Evolutionary conservation across 495 filamentous ascomycete genomes (phyloP).

Genomic region (Cercophora sp.): DNA sequence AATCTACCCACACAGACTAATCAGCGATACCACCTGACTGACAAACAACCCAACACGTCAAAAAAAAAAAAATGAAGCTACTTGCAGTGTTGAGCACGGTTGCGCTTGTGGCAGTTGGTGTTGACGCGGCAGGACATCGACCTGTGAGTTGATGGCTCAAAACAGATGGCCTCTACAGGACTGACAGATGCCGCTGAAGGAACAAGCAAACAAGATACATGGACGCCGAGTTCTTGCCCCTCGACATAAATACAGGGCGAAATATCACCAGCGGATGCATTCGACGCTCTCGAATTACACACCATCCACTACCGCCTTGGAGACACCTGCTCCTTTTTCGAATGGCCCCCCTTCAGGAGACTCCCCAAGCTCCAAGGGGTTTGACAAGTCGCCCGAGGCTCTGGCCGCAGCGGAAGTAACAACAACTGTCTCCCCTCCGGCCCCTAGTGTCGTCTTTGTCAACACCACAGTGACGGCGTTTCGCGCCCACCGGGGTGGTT

Average conservation of each 20-base stretch:
- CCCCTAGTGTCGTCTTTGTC: background rate
- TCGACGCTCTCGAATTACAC: background rate
- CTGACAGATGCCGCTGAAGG: too few species aligned
- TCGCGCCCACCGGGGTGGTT: background rate
- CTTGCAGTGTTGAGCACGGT: conserved; percentile 13
- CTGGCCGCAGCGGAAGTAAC: background rate
- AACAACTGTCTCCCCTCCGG: background rate
- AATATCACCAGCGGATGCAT: conserved; percentile 8
- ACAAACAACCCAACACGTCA: background rate
- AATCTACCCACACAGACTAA: background rate
- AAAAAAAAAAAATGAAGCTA: conserved; percentile 14
- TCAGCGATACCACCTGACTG: background rate
- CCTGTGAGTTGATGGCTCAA: too few species aligned
- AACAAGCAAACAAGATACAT: too few species aligned
- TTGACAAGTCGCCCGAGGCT: too few species aligned
- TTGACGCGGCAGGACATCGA: too few species aligned
- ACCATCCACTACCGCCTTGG: too few species aligned
- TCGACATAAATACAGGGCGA: conserved; percentile 2
- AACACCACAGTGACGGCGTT: background rate
- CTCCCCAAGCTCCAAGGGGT: background rate
- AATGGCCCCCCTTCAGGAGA: background rate
- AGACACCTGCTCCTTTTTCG: too few species aligned
- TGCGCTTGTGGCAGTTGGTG: conserved; percentile 12
- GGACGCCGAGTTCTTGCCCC: background rate
- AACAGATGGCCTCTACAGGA: too few species aligned